Evolutionary conservation across 495 filamentous ascomycete species (phyloP).

Genomic region (Trichoderma gamsii): DNA sequence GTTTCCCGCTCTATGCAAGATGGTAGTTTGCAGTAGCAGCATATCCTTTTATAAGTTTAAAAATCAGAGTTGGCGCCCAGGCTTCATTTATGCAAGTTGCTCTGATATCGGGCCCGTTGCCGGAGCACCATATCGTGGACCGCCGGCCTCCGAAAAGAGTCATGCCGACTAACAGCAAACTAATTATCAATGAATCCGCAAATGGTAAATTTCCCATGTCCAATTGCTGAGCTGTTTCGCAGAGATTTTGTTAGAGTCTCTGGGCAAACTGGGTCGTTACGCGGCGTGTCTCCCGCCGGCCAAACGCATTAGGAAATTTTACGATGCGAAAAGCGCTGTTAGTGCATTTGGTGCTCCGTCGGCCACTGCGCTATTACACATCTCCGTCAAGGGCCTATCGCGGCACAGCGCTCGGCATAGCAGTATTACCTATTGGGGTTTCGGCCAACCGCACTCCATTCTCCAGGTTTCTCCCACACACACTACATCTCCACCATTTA

Average conservation of each 20-base stretch:
- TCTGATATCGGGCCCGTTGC: not conserved
- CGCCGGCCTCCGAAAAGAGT: not conserved
- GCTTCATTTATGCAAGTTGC: not conserved
- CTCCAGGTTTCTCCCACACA: not conserved
- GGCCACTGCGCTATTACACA: not conserved
- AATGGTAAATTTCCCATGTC: not conserved
- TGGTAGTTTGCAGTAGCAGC: not conserved
- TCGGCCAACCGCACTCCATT: not conserved
- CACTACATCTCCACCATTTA: not conserved
- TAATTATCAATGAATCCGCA: not conserved
- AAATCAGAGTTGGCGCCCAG: not conserved
- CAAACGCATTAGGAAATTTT: conserved; percentile 7
- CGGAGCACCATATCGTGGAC: not conserved
- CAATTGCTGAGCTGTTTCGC: not conserved
- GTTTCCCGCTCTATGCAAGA: not conserved
- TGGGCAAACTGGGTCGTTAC: not conserved
- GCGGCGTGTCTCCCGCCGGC: not conserved
- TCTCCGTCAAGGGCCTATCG: too few relatives aligned
- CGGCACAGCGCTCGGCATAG: not conserved
- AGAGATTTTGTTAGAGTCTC: not conserved
- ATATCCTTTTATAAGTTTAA: not conserved
- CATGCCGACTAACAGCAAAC: conserved; percentile 9
- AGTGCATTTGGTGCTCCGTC: not conserved
- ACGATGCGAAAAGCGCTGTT: not conserved
- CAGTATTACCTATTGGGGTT: not conserved